These are phyloP conservation scores for Monosporozyma unispora DNA, from an alignment of 805 yeast genomes.

Conservation along the genomic window DNA sequence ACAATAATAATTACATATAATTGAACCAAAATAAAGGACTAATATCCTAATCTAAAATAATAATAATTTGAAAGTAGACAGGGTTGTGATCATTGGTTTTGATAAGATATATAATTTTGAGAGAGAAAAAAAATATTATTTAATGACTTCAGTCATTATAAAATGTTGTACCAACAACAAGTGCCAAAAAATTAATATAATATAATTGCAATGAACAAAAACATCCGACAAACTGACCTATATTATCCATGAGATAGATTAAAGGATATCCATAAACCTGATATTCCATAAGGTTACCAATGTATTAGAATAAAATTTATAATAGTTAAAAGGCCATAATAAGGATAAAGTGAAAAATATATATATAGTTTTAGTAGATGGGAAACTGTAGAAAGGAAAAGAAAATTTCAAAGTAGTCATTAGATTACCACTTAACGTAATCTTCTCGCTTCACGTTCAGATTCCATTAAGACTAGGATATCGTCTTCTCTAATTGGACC, in stretches of 20 bases:
- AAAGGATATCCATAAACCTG: neutral
- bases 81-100: neutral
- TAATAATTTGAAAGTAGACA: neutral
- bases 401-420: neutral
- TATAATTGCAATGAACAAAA: neutral
- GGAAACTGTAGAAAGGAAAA: no score
- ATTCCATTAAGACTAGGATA: constrained; percentile 98
- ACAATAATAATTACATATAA: neutral
- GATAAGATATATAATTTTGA: neutral
- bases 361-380: no score
- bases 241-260: neutral
- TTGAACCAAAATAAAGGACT: neutral
- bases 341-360: neutral
- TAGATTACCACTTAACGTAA: constrained; percentile 45
- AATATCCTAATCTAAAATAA: neutral
- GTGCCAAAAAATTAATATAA: neutral
- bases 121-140: constrained; percentile 2
- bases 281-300: neutral
- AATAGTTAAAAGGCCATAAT: neutral
- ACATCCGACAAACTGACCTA: neutral
- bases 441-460: constrained; percentile 99
- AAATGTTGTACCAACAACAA: neutral
- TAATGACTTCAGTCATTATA: neutral
- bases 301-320: neutral
- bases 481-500: constrained; percentile 98